A percentile compares a stretch with the other conserved stretches of the same genome.
phyloP scores from a whole-genome alignment of 768 basidiomycete genomes.

The Lentinula sp. region DNA sequence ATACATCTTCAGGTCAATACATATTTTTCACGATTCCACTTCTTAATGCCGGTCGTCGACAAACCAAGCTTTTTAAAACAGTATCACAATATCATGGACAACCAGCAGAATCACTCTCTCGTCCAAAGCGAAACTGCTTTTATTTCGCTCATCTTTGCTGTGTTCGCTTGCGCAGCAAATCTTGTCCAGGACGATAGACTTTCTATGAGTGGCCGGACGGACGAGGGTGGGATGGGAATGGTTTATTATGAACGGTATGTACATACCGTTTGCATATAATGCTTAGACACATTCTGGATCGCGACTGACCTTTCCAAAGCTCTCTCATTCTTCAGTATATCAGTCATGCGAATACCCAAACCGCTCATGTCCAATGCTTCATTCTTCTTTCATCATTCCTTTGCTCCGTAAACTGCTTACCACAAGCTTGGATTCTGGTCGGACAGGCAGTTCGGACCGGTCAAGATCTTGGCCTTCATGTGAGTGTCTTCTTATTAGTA shows the following conservation, averaged over 20 bases:
- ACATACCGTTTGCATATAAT: constrained; percentile 13
- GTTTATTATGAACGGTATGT: constrained; percentile 78
- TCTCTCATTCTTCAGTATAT: constrained; percentile 90
- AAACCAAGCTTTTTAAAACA: constrained; percentile 75
- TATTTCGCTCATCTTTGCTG: constrained; percentile 76
- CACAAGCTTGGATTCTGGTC: constrained; percentile 89
- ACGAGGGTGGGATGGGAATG: constrained; percentile 87
- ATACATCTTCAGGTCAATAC: constrained; percentile 59
- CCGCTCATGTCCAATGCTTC: constrained; percentile 87
- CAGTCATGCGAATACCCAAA: constrained; percentile 79
- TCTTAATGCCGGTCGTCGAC: constrained; percentile 82
- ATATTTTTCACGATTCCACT: constrained; percentile 85
- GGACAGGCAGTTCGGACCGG: constrained; percentile 88
- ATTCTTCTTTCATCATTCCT: constrained; percentile 86
- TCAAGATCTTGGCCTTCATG: constrained; percentile 89
- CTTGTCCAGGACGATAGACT: constrained; percentile 72
- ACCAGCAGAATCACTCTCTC: constrained; percentile 42
- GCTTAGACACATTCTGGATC: background rate
- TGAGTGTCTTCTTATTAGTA: constrained; percentile 32
- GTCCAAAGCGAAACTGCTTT: constrained; percentile 67
- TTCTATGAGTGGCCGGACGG: constrained; percentile 45
- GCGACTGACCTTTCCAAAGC: constrained; percentile 29
- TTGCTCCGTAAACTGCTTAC: constrained; percentile 89
- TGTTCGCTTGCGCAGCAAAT: constrained; percentile 84
- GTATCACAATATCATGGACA: constrained; percentile 74